Evolutionary conservation across 148 eudicot species (phyloP).

Genomic region (Persicaria tinctoria): DNA sequence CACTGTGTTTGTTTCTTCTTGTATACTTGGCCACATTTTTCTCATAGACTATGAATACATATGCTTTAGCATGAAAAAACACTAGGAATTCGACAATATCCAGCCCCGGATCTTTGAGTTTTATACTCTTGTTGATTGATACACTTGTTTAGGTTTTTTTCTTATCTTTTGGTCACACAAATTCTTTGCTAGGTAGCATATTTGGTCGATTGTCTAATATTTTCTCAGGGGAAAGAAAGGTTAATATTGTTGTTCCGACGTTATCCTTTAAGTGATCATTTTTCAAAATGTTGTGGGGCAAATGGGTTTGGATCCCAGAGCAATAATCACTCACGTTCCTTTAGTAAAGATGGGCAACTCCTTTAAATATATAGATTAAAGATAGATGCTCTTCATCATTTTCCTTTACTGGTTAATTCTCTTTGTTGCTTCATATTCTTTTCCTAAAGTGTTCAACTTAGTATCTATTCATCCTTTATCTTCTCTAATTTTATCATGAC

Average conservation of each 20-base stretch:
- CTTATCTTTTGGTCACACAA: no score
- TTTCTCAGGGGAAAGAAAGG: no score
- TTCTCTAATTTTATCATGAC: not conserved
- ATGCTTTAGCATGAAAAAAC: not conserved
- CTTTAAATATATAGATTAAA: no score
- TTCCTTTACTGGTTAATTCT: not conserved
- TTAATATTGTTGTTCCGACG: no score
- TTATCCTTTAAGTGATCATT: not conserved
- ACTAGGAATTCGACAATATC: not conserved
- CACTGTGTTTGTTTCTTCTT: no score
- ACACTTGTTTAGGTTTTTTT: no score
- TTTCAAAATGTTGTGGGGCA: not conserved
- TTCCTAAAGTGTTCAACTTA: not conserved
- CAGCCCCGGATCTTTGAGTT: no score
- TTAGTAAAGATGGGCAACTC: not conserved
- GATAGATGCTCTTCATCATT: not conserved
- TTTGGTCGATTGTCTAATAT: no score
- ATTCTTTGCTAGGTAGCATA: no score
- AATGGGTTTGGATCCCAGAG: constrained; percentile 3
- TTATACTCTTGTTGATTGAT: no score
- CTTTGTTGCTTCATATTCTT: not conserved
- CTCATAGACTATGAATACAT: no score
- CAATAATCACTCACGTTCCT: not conserved
- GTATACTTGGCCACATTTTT: no score
- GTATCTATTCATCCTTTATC: not conserved